Percentiles rank a stretch among this genome's conserved stretches.
These are phyloP conservation scores for Leptographium wingfieldii DNA, from an alignment of 2,329 filamentous ascomycete genomes.

Conservation along the genomic window DNA sequence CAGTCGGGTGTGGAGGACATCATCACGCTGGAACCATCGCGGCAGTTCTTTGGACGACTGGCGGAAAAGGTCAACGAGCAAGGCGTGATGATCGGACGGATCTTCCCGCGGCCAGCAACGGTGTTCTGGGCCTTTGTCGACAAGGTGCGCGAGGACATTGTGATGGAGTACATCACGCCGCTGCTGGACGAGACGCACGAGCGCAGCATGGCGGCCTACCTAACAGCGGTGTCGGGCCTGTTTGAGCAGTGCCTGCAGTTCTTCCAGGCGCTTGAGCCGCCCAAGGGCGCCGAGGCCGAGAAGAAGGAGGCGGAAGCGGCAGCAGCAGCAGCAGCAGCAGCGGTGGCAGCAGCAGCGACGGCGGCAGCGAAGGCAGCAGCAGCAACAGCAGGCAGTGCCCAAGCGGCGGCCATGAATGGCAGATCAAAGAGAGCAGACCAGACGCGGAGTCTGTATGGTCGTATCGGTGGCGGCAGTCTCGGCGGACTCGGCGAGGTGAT, in stretches of 20 bases:
- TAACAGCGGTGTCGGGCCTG: slow-evolving; percentile 75
- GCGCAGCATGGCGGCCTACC: slow-evolving; percentile 60
- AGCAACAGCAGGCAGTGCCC: background rate
- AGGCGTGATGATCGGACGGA: slow-evolving; percentile 60
- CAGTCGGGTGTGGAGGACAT: slow-evolving; percentile 32
- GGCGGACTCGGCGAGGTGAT: background rate
- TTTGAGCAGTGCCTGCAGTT: slow-evolving; percentile 80
- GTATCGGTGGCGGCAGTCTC: background rate
- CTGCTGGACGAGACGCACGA: slow-evolving; percentile 81
- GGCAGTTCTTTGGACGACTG: slow-evolving; percentile 66
- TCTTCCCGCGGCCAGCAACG: slow-evolving; percentile 60
- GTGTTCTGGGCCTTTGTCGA: slow-evolving; percentile 72
- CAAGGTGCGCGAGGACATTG: slow-evolving; percentile 69
- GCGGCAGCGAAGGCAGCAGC: background rate
- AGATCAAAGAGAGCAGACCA: background rate
- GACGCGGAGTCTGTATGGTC: background rate
- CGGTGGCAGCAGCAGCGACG: background rate
- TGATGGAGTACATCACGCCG: slow-evolving; percentile 74
- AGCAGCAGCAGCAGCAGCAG: background rate
- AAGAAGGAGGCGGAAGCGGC: background rate
- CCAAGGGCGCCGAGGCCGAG: slow-evolving; percentile 33
- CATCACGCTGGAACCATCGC: slow-evolving; percentile 67
- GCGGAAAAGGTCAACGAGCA: slow-evolving; percentile 72
- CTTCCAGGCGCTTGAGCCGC: slow-evolving; percentile 55
- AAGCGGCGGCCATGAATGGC: background rate